Percentiles rank a stretch among this genome's conserved stretches.
phyloP scores from a whole-genome alignment of 2,329 filamentous ascomycete genomes.

The Lojkania enalia region DNA sequence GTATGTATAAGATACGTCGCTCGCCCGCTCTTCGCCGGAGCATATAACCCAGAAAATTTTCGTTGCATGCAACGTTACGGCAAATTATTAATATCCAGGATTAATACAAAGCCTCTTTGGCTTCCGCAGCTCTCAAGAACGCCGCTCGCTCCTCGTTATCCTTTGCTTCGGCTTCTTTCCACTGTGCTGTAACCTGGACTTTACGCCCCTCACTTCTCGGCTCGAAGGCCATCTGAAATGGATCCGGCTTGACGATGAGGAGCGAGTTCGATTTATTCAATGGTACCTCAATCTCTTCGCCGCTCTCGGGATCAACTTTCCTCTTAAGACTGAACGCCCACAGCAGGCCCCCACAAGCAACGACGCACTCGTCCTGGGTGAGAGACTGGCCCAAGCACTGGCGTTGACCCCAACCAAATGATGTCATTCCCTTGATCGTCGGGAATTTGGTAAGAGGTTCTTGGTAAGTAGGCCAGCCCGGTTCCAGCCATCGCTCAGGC shows the following conservation, averaged over 20 bases:
- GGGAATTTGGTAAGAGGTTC: conserved; percentile 66
- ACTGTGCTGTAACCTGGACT: conserved; percentile 33
- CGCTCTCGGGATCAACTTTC: conserved; percentile 51
- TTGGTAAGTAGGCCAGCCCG: conserved; percentile 66
- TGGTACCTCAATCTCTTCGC: conserved; percentile 48
- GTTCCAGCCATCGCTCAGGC: conserved; percentile 65
- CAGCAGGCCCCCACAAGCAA: conserved; percentile 55
- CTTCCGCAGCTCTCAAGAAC: conserved; percentile 37
- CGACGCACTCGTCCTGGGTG: conserved; percentile 59
- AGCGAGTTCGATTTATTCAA: conserved; percentile 58
- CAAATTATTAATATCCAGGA: neutral
- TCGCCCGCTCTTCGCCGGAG: no score
- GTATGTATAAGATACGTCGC: no score
- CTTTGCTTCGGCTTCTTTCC: conserved; percentile 42
- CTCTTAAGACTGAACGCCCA: conserved; percentile 54
- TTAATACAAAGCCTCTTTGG: conserved; percentile 9
- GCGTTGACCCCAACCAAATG: conserved; percentile 66
- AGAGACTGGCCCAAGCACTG: conserved; percentile 66
- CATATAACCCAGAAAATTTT: no score
- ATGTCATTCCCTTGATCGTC: conserved; percentile 65
- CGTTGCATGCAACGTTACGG: no score
- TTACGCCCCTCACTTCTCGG: conserved; percentile 50
- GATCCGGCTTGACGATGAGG: conserved; percentile 61
- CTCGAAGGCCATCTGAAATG: conserved; percentile 59
- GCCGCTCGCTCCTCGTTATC: conserved; percentile 41